These are phyloP conservation scores for Metrosideros polymorpha DNA, from an alignment of 441 rosid genomes.

Conservation along the genomic window DNA sequence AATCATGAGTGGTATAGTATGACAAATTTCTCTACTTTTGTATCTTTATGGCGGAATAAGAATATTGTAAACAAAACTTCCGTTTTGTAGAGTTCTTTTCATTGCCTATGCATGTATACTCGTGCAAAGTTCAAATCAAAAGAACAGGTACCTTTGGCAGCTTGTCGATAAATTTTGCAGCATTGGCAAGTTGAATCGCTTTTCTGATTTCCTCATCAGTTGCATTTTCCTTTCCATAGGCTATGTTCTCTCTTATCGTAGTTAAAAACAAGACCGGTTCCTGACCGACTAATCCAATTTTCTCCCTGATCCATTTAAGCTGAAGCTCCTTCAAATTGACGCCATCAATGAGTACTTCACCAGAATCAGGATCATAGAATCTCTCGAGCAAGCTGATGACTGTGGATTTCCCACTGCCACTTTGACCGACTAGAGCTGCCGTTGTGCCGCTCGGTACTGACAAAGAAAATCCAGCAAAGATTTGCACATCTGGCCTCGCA, in stretches of 20 bases:
- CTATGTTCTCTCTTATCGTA: background rate
- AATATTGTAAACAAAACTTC: background rate
- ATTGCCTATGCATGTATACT: background rate
- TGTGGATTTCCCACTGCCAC: constrained; percentile 1
- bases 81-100: background rate
- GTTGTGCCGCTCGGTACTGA: background rate
- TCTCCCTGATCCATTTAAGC: background rate
- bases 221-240: background rate
- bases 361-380: constrained; percentile 1
- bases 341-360: background rate
- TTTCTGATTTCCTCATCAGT: background rate
- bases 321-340: background rate
- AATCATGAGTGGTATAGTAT: background rate
- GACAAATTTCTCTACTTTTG: background rate
- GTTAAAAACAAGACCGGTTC: background rate
- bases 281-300: background rate
- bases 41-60: background rate
- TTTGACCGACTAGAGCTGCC: background rate
- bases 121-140: background rate
- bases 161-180: background rate
- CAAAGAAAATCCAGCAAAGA: background rate
- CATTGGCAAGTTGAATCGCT: background rate
- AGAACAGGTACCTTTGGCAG: background rate
- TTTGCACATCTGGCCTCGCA: background rate
- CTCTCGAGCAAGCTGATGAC: background rate